Base-by-base conservation (phyloP, 164 flowering plant species). In the Pachysandra terminalis region DNA sequence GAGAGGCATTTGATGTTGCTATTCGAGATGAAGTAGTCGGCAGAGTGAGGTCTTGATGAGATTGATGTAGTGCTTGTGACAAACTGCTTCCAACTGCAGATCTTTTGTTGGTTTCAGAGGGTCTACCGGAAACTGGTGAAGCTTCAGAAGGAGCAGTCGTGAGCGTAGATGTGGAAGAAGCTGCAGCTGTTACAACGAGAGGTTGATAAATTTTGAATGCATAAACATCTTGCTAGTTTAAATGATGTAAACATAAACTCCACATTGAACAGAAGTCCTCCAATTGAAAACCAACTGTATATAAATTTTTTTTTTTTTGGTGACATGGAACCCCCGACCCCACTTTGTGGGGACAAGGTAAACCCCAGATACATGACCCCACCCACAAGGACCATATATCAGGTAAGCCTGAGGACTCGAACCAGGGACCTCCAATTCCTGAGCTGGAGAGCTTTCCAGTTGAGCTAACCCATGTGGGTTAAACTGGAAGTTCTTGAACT, bases 131-230 rank as follows among this genome's bases (percentile, higher is more conserved):
- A 56, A 22, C 66, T 17, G 67, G 16, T 21, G 66, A 35, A 56
- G 75, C 71, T 74, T 75, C 83, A 53, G 68, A 40, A 54, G 67
- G 57, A 52, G 73, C 40, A 57, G 74, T 22, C 56, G 80, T 68
- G 55, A n/a, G 49, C 25, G 64, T 28, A 51, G 81, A 45, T 62
- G 68, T 52, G 57, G 56, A 61, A 37, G 68, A 28, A 59, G 77
- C 65, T 4, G 68, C 71, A 54, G 69, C 83, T 81, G 80, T 67
- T 71, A 65, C 68, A 63, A 45, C 19, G 17, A 57, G 22, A 54
- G 59, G 1, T 54, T 65, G 51, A 51, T 64, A 49, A 65, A 35
- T 13, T 5, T 54, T 15, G 0, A 28, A 65, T 26, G 8, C 19
- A 2, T 26, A 21, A 61, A 9, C 51, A 45, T 45, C 51, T 1